Base-by-base conservation (phyloP, 352 stramenopile species). In the Blastocystis sp. region DNA sequence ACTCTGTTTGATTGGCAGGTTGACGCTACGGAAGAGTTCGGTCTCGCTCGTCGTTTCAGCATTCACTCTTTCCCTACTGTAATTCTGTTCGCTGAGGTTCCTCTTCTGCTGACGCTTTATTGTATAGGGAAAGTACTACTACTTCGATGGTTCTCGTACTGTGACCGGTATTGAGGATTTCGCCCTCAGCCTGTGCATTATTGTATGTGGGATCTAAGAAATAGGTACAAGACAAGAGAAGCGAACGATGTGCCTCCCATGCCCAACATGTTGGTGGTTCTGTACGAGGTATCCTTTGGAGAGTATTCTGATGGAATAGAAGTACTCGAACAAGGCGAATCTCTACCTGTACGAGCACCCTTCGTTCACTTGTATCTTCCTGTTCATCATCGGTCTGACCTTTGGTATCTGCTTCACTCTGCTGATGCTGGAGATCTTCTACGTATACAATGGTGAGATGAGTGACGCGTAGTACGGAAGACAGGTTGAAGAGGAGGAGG, bases 301-400 rank as follows among this genome's bases (percentile, higher is more conserved):
- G 1, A 34, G 4, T 21, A 2, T 11, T 64, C 14, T 21, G 14
- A 32, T 44, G 32, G 53, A 4, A 40, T 48, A 81, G 69, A 81
- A 81, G 27, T 81, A 81, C 32, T 49, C 49, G 24, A 63, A 49
- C 69, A 65, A 64, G 18, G 69, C 69, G 21, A 81, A 81, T 81
- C 14, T 64, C 29, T 81, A 65, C 36, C 29, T 81, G 9, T 81
- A 64, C 34, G 34, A 61, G 24, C 69, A 81, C 40, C 69, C 69
- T 9, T 42, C 63, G 69, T 64, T 81, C 40, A 81, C 69, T 4
- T 34, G 44, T 61, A 64, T 44, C 24, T 21, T 81, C 9, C 69
- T 81, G 7, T 32, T 81, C 36, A 6, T 46, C n/a, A 81, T 81
- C 24, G 69, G 69, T 32, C 69, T 81, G 36, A 42, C 48, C 14